Conservation (phyloP, 805 yeast genomes). For the Metschnikowia shivogae region DNA sequence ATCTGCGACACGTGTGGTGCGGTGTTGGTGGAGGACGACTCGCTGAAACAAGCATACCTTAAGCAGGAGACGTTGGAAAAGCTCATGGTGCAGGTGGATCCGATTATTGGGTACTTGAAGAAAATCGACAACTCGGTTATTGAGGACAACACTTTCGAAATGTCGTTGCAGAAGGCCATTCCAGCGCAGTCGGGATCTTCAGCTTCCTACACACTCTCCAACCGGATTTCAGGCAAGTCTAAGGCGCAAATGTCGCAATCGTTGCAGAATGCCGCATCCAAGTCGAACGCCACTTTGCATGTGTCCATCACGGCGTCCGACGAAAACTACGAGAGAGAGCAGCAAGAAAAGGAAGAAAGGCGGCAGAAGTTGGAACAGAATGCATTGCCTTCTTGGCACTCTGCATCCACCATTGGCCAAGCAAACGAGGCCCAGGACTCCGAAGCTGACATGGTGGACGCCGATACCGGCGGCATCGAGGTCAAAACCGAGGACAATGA, state of each 20-base stretch:
- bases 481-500: conserved; percentile 10
- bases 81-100: conserved; percentile 86
- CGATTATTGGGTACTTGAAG: conserved; percentile 77
- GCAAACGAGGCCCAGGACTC: conserved; percentile 27
- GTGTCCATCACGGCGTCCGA: conserved; percentile 88
- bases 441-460: conserved; percentile 18
- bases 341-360: conserved; percentile 61
- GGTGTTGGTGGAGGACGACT: conserved; percentile 79
- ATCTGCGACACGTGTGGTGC: conserved; percentile 81
- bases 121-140: conserved; percentile 39
- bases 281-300: conserved; percentile 80
- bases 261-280: conserved; percentile 48
- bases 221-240: conserved; percentile 34
- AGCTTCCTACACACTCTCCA: conserved; percentile 65
- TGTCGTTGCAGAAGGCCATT: conserved; percentile 69
- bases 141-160: conserved; percentile 39
- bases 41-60: conserved; percentile 73
- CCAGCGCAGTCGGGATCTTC: conserved; percentile 74
- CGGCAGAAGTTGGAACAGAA: conserved; percentile 78
- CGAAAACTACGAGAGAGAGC: conserved; percentile 65
- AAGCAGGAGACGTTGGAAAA: conserved; percentile 78
- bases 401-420: conserved; percentile 82
- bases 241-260: conserved; percentile 30
- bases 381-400: conserved; percentile 96
- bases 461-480: conserved; percentile 14